Conservation (phyloP, 139 green algal genomes). For the Chlamydomonas sp. region DNA sequence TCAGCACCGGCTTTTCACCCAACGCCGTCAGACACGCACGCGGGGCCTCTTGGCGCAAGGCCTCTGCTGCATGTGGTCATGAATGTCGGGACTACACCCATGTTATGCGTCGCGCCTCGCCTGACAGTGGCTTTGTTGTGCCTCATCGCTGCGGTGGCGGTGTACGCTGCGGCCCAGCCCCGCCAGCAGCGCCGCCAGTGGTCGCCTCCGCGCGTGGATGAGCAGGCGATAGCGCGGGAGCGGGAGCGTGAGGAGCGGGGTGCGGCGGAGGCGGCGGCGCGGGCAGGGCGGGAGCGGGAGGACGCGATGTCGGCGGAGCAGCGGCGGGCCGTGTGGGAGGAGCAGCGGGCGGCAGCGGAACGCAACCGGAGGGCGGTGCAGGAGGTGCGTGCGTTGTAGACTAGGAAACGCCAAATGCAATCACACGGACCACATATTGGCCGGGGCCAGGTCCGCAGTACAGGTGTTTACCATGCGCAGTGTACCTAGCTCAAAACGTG, state of each 20-base stretch:
- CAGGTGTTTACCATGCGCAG: no score
- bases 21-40: neutral
- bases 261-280: neutral
- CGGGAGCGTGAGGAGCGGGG: neutral
- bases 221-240: neutral
- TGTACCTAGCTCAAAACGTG: no score
- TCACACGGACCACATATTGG: no score
- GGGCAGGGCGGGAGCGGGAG: neutral
- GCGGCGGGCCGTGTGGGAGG: conserved; percentile 63
- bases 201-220: conserved; percentile 21
- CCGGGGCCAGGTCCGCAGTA: no score
- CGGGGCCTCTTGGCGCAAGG: neutral
- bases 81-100: no score
- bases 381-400: neutral
- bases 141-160: neutral
- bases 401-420: neutral
- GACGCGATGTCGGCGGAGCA: conserved; percentile 24
- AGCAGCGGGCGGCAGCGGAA: conserved; percentile 58
- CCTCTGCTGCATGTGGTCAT: no score
- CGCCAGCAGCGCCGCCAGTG: neutral
- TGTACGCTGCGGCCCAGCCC: neutral
- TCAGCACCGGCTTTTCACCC: conserved; percentile 10
- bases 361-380: conserved; percentile 56
- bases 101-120: no score
- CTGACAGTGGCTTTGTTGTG: no score